Evolutionary conservation across 306 rosid genomes (phyloP).

Genomic region (Rosa persica): DNA sequence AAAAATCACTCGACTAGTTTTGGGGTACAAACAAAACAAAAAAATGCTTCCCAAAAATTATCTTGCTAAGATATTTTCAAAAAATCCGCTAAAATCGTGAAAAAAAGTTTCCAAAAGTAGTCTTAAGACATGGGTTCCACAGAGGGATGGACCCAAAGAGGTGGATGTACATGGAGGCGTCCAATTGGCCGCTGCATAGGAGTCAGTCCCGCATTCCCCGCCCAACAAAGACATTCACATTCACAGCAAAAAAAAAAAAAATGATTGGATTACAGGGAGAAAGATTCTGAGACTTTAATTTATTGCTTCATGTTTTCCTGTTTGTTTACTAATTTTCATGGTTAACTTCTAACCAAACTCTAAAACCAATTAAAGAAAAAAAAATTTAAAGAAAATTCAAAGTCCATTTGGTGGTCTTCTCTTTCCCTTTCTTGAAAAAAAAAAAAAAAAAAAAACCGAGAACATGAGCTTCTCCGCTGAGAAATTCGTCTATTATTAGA

Average conservation of each 20-base stretch:
- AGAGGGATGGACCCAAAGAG: neutral
- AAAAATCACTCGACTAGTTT: too few relatives aligned
- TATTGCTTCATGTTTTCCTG: neutral
- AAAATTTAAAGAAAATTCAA: neutral
- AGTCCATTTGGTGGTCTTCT: slow-evolving; percentile 8
- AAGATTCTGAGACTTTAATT: neutral
- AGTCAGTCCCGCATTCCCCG: slow-evolving; percentile 30
- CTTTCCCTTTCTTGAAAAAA: slow-evolving; percentile 12
- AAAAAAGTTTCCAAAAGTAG: neutral
- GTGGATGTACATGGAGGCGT: slow-evolving; percentile 19
- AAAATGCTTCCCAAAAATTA: too few relatives aligned
- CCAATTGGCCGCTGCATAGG: slow-evolving; percentile 9
- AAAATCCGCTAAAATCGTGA: too few relatives aligned
- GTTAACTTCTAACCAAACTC: neutral
- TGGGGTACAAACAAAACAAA: too few relatives aligned
- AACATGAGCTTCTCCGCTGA: slow-evolving; percentile 31
- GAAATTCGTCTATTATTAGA: slow-evolving; percentile 41
- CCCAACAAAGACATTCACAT: slow-evolving; percentile 9
- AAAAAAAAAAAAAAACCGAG: neutral
- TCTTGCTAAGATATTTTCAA: too few relatives aligned
- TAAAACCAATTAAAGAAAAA: neutral
- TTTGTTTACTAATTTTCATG: neutral
- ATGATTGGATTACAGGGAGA: slow-evolving; percentile 21
- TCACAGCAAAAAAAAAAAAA: neutral
- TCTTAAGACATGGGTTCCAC: neutral